Percentiles rank a stretch among this genome's conserved stretches.
phyloP scores from a whole-genome alignment of 805 yeast genomes.

The Wickerhamomyces chambardii region DNA sequence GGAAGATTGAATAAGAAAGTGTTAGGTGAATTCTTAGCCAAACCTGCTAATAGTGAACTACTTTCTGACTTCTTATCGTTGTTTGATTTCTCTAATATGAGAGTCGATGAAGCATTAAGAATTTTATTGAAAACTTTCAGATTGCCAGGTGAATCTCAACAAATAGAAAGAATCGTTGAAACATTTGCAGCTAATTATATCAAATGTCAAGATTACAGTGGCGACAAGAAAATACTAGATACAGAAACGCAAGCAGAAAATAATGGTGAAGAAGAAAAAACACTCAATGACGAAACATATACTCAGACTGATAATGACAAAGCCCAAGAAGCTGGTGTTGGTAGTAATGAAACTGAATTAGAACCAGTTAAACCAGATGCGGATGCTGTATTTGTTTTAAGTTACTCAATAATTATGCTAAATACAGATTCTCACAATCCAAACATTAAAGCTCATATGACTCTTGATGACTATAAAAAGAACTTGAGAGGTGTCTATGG shows the following conservation, averaged over 20 bases:
- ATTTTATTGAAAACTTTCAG: slow-evolving; percentile 75
- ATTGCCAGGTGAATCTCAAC: slow-evolving; percentile 96
- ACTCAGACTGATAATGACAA: too few species aligned
- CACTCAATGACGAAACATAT: too few species aligned
- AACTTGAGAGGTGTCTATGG: slow-evolving; percentile 78
- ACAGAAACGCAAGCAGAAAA: slow-evolving; percentile 5
- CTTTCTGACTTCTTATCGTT: slow-evolving; percentile 55
- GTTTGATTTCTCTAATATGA: slow-evolving; percentile 66
- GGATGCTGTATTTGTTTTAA: slow-evolving; percentile 82
- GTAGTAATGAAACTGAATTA: slow-evolving; percentile 21
- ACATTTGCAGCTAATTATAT: slow-evolving; percentile 78
- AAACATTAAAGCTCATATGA: slow-evolving; percentile 88
- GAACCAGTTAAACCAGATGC: slow-evolving; percentile 61
- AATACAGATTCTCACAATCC: slow-evolving; percentile 94
- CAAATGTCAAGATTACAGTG: slow-evolving; percentile 40
- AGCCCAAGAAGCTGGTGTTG: too few species aligned
- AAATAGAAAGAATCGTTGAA: slow-evolving; percentile 88
- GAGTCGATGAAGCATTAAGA: slow-evolving; percentile 93
- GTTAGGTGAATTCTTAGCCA: slow-evolving; percentile 80
- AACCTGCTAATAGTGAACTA: slow-evolving; percentile 54
- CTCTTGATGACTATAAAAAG: slow-evolving; percentile 67
- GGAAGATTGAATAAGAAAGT: slow-evolving; percentile 80
- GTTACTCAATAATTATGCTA: slow-evolving; percentile 88
- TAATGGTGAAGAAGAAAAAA: too few species aligned
- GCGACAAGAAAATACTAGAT: slow-evolving; percentile 10